These are phyloP conservation scores for Colletotrichum sp. DNA, from an alignment of 2,329 filamentous ascomycete species.

Conservation along the genomic window DNA sequence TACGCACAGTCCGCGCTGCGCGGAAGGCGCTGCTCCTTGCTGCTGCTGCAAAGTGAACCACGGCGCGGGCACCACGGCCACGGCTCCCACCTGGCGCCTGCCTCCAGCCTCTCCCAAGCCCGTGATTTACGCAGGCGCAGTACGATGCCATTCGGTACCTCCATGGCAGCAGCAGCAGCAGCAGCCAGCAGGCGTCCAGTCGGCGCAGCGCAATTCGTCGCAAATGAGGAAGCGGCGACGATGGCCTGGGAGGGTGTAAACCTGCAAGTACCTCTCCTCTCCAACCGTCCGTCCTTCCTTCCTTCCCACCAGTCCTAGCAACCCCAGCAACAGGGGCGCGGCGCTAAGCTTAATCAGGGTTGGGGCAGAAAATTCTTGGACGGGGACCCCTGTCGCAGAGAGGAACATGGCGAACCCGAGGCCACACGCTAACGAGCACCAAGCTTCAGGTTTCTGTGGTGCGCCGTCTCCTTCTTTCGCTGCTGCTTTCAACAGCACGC, in stretches of 20 bases:
- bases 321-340: constrained; percentile 9
- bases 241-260: background rate
- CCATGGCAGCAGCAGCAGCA: background rate
- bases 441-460: constrained; percentile 10
- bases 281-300: background rate
- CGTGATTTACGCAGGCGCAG: background rate
- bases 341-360: background rate
- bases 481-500: background rate
- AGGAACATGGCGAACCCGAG: constrained; percentile 10
- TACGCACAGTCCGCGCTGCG: background rate
- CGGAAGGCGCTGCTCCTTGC: background rate
- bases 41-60: background rate
- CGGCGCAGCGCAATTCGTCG: constrained; percentile 2
- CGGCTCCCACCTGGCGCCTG: background rate
- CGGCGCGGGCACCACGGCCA: constrained; percentile 7
- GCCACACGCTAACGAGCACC: constrained; percentile 6
- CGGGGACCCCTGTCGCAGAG: constrained; percentile 10
- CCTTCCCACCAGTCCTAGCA: background rate
- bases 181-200: background rate
- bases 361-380: background rate
- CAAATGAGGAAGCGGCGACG: constrained; percentile 2
- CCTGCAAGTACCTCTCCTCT: background rate
- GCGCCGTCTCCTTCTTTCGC: background rate
- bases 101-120: background rate
- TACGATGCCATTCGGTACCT: background rate